Evolutionary conservation across 345 rosid genomes (phyloP).

Genomic region (Zanthoxylum bungeanum): DNA sequence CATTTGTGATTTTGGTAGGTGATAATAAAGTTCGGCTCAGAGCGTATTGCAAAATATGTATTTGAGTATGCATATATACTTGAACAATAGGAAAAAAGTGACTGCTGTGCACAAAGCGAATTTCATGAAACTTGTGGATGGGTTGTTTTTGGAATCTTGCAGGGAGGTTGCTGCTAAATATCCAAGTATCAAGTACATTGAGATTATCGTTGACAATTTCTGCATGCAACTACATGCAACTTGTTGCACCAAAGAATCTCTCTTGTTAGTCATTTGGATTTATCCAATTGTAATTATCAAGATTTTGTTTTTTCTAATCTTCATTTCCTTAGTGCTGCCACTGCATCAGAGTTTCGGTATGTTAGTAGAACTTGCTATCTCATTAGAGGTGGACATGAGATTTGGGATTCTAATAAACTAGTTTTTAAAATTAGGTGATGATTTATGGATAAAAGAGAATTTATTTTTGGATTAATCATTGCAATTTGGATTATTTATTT

Average conservation of each 20-base stretch:
- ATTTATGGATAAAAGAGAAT: too few relatives aligned
- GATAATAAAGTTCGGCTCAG: conserved; percentile 93
- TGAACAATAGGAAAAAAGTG: conserved; percentile 88
- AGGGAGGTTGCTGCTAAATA: conserved; percentile 80
- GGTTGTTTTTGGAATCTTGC: conserved; percentile 89
- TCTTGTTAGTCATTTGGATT: too few relatives aligned
- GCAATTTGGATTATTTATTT: too few relatives aligned
- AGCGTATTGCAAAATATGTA: conserved; percentile 89
- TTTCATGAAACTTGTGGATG: conserved; percentile 97
- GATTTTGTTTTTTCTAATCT: not conserved
- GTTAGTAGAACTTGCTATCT: too few relatives aligned
- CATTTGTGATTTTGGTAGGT: conserved; percentile 40
- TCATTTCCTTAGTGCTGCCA: too few relatives aligned
- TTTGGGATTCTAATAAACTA: too few relatives aligned
- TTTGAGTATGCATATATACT: conserved; percentile 94
- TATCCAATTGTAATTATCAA: not conserved
- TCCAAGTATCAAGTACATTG: conserved; percentile 79
- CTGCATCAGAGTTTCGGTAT: too few relatives aligned
- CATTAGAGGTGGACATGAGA: too few relatives aligned
- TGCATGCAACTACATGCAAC: conserved; percentile 99
- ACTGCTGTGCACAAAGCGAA: conserved; percentile 98
- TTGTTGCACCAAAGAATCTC: too few relatives aligned
- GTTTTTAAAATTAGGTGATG: too few relatives aligned
- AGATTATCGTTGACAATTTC: conserved; percentile 92
- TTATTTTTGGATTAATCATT: too few relatives aligned